phyloP scores from a whole-genome alignment of 2,329 filamentous ascomycete species.

The Scedosporium apiospermum region DNA sequence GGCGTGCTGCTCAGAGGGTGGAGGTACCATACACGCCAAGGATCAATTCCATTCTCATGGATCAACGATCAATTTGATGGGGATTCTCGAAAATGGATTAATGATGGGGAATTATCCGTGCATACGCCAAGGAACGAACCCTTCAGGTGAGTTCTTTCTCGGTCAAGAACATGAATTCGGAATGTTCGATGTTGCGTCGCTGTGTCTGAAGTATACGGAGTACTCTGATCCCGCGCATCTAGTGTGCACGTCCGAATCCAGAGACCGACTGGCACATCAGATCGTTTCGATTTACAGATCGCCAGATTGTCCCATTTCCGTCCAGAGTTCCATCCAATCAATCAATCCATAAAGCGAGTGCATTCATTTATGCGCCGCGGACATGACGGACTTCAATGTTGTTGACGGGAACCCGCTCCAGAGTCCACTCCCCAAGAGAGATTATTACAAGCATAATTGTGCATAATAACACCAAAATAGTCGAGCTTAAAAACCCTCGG shows the following conservation, averaged over 20 bases:
- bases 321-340: background rate
- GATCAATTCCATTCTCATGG: no score
- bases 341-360: background rate
- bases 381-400: background rate
- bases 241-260: background rate
- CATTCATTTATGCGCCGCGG: background rate
- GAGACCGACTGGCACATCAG: background rate
- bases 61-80: no score
- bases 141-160: background rate
- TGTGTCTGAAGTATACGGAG: background rate
- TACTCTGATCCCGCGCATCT: no score
- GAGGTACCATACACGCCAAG: no score
- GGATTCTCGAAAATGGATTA: background rate
- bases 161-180: background rate
- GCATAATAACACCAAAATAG: no score
- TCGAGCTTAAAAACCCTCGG: no score
- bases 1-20: background rate
- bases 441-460: no score
- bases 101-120: background rate
- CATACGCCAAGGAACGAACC: background rate
- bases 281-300: background rate
- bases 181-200: no score
- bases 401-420: background rate
- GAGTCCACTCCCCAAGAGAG: no score
- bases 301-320: background rate